Evolutionary conservation across 1,284 basidiomycete species (phyloP).

Genomic region (Stygiomarasmius scandens): DNA sequence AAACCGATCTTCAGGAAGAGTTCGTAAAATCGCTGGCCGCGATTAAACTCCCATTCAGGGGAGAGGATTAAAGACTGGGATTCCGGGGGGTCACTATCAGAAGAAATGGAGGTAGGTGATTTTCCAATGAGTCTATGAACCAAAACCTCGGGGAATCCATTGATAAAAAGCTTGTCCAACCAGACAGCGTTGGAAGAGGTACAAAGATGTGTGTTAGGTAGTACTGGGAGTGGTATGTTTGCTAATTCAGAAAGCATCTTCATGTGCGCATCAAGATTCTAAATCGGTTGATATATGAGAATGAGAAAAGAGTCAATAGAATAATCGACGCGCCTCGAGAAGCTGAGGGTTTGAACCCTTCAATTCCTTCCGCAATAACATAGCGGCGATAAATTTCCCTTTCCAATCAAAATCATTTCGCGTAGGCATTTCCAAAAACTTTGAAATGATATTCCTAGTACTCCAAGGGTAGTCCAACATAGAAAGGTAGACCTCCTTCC

Average conservation of each 20-base stretch:
- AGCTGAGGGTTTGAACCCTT: neutral
- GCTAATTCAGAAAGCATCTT: neutral
- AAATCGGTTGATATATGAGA: neutral
- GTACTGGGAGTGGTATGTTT: neutral
- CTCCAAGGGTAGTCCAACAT: constrained; percentile 52
- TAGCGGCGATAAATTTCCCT: constrained; percentile 17
- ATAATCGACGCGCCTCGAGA: neutral
- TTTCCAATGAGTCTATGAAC: neutral
- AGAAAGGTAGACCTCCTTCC: constrained; percentile 53
- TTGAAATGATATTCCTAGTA: constrained; percentile 24
- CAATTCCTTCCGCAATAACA: constrained; percentile 1
- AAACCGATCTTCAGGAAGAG: constrained; percentile 43
- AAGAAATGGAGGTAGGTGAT: neutral
- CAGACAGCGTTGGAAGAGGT: neutral
- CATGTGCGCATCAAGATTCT: neutral
- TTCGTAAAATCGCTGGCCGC: constrained; percentile 35
- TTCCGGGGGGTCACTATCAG: neutral
- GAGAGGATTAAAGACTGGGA: constrained; percentile 19
- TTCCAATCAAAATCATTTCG: constrained; percentile 26
- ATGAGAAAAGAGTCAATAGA: no score
- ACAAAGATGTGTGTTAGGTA: neutral
- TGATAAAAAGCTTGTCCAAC: neutral
- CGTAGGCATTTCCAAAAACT: neutral
- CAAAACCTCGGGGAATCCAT: neutral
- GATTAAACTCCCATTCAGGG: constrained; percentile 21